Evolutionary conservation across 345 rosid species (phyloP).

Genomic region (Populus tremula): DNA sequence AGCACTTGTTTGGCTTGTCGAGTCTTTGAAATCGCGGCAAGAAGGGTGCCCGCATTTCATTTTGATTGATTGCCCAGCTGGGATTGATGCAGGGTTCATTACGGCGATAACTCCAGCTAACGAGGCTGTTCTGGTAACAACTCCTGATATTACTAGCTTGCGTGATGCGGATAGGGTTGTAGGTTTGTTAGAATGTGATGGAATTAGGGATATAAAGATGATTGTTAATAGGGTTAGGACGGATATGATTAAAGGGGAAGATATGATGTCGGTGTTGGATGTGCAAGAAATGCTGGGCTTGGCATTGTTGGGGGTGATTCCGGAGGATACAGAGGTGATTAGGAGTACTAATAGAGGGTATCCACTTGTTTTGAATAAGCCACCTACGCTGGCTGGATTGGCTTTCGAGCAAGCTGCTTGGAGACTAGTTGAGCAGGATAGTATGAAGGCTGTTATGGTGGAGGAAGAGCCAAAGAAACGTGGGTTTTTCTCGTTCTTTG

Average conservation of each 20-base stretch:
- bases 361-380: conserved; percentile 83
- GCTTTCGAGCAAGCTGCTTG: conserved; percentile 98
- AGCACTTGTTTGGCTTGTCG: conserved; percentile 87
- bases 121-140: conserved; percentile 81
- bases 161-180: conserved; percentile 88
- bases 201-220: conserved; percentile 91
- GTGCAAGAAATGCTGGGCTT: conserved; percentile 94
- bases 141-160: conserved; percentile 85
- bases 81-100: conserved; percentile 98
- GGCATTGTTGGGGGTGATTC: conserved; percentile 76
- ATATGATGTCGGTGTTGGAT: conserved; percentile 96
- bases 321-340: conserved; percentile 88
- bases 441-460: conserved; percentile 91
- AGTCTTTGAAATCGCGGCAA: conserved; percentile 60
- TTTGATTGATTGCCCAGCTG: conserved; percentile 87
- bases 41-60: conserved; percentile 85
- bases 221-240: conserved; percentile 89
- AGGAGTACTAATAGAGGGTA: conserved; percentile 89
- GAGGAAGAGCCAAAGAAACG: conserved; percentile 93
- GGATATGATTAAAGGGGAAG: conserved; percentile 97
- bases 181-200: conserved; percentile 85
- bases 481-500: conserved; percentile 87
- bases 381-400: conserved; percentile 89
- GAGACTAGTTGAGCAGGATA: conserved; percentile 97
- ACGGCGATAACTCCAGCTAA: conserved; percentile 97